A percentile compares a stretch with the other conserved stretches of the same genome.
These are phyloP conservation scores for Neospermospora avenae DNA, from an alignment of 2,329 filamentous ascomycete species.

Conservation along the genomic window DNA sequence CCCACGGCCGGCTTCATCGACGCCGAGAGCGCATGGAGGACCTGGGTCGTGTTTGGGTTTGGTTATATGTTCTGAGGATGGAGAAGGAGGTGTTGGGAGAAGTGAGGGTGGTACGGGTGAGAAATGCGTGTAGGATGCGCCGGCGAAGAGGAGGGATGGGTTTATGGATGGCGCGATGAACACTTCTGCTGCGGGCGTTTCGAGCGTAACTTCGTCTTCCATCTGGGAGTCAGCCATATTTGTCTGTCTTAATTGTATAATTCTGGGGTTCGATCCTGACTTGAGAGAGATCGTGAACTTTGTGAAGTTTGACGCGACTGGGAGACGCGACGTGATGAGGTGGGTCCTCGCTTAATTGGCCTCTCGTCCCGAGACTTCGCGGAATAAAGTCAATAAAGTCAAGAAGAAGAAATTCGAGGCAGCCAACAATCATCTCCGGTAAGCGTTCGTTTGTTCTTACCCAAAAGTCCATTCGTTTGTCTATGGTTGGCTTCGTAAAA, in stretches of 20 bases:
- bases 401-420: neutral
- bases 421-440: no score
- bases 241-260: neutral
- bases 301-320: neutral
- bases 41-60: slow-evolving; percentile 30
- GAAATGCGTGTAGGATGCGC: slow-evolving; percentile 69
- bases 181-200: slow-evolving; percentile 35
- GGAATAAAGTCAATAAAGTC: neutral
- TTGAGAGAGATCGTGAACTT: neutral
- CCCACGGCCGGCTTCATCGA: slow-evolving; percentile 91
- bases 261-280: neutral
- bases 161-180: slow-evolving; percentile 72
- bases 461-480: no score
- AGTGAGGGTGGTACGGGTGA: slow-evolving; percentile 64
- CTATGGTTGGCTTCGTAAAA: no score
- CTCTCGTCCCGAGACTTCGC: neutral
- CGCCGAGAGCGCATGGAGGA: slow-evolving; percentile 73
- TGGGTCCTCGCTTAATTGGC: slow-evolving; percentile 1
- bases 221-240: slow-evolving; percentile 38
- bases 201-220: slow-evolving; percentile 34
- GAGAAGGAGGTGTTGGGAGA: slow-evolving; percentile 35
- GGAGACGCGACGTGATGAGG: slow-evolving; percentile 10
- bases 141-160: slow-evolving; percentile 52
- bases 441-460: no score
- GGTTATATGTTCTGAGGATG: neutral